Percentiles rank a stretch among this genome's conserved stretches.
These are phyloP conservation scores for Psilocybe subaeruginosa DNA, from an alignment of 768 basidiomycete genomes.

Conservation along the genomic window DNA sequence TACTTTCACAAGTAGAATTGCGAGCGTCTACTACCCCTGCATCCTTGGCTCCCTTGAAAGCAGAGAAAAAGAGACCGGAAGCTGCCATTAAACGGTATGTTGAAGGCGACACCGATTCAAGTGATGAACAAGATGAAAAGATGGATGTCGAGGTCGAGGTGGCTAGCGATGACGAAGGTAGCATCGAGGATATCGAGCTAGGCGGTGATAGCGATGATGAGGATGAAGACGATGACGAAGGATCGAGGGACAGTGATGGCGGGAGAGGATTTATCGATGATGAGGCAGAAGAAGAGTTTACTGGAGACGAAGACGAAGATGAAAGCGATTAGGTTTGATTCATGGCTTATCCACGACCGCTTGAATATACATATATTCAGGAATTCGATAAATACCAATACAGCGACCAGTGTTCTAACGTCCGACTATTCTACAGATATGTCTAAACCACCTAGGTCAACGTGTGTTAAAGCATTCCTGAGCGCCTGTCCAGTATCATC, in stretches of 20 bases:
- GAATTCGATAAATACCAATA: neutral
- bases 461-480: constrained; percentile 57
- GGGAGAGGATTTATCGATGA: constrained; percentile 60
- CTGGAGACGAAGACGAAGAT: constrained; percentile 53
- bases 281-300: constrained; percentile 60
- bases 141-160: constrained; percentile 71
- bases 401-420: neutral
- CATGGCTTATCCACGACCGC: neutral
- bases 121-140: constrained; percentile 59
- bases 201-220: constrained; percentile 64
- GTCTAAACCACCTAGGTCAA: constrained; percentile 21
- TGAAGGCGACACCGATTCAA: constrained; percentile 75
- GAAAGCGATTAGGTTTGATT: constrained; percentile 44
- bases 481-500: constrained; percentile 84
- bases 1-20: constrained; percentile 91
- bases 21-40: constrained; percentile 74
- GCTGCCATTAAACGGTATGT: constrained; percentile 58
- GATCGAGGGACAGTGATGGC: constrained; percentile 50
- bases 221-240: constrained; percentile 55
- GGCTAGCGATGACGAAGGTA: constrained; percentile 59
- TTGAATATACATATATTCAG: neutral
- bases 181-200: constrained; percentile 78
- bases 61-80: constrained; percentile 31
- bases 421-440: neutral
- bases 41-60: constrained; percentile 46